phyloP scores from a whole-genome alignment of 1,139 yeast genomes.

The Lodderomyces pseudojiufengensis region DNA sequence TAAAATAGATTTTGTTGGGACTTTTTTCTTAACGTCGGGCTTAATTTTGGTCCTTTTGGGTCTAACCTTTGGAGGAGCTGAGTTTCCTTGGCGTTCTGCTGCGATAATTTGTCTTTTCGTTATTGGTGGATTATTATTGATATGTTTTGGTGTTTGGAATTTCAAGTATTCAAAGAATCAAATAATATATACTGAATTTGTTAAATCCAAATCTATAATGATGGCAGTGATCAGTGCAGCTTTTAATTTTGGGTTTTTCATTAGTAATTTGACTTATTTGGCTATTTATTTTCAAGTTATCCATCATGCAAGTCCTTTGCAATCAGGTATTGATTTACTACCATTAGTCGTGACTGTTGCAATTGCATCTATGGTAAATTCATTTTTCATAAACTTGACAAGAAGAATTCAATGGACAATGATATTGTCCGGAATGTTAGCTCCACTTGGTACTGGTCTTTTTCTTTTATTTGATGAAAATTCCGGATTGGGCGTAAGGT shows the following conservation, averaged over 20 bases:
- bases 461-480: conserved; percentile 36
- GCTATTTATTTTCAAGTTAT: conserved; percentile 58
- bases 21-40: conserved; percentile 26
- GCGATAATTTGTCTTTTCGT: conserved; percentile 52
- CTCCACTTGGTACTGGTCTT: conserved; percentile 53
- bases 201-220: conserved; percentile 32
- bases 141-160: conserved; percentile 46
- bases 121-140: conserved; percentile 46
- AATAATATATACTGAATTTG: conserved; percentile 41
- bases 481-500: conserved; percentile 34
- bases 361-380: conserved; percentile 43
- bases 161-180: conserved; percentile 45
- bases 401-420: conserved; percentile 48
- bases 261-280: conserved; percentile 41
- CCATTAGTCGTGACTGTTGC: conserved; percentile 54
- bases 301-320: conserved; percentile 44
- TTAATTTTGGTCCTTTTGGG: conserved; percentile 31
- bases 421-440: conserved; percentile 39
- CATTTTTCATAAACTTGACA: conserved; percentile 43
- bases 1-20: conserved; percentile 34
- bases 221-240: conserved; percentile 37
- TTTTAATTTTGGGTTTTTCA: conserved; percentile 42
- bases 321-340: conserved; percentile 55
- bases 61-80: conserved; percentile 34
- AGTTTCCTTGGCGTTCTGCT: conserved; percentile 44